Evolutionary conservation across 2,329 filamentous ascomycete species (phyloP).

Genomic region (Celoporthe dispersa): DNA sequence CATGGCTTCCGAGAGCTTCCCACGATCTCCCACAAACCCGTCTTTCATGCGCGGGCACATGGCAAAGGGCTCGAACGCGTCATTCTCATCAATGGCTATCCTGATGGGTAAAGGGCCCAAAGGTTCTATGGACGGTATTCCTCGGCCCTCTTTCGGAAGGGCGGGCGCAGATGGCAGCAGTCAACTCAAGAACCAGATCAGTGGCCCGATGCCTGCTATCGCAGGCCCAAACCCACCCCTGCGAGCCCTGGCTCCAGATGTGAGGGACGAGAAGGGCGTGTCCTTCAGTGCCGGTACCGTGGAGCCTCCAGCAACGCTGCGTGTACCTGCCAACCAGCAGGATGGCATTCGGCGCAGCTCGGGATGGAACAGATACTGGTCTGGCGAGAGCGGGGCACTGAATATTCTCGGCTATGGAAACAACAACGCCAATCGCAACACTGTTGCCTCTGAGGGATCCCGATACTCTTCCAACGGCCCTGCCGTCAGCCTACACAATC

Average conservation of each 20-base stretch:
- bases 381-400: slow-evolving; percentile 66
- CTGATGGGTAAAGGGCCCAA: slow-evolving; percentile 60
- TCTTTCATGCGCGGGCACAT: slow-evolving; percentile 56
- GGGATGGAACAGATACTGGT: slow-evolving; percentile 80
- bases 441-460: slow-evolving; percentile 62
- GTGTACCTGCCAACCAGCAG: slow-evolving; percentile 41
- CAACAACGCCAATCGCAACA: slow-evolving; percentile 50
- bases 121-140: slow-evolving; percentile 16
- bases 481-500: slow-evolving; percentile 35
- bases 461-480: slow-evolving; percentile 53
- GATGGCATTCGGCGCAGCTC: slow-evolving; percentile 64
- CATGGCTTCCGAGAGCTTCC: slow-evolving; percentile 49
- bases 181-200: slow-evolving; percentile 65
- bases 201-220: slow-evolving; percentile 61
- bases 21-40: slow-evolving; percentile 38
- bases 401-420: slow-evolving; percentile 66
- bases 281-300: slow-evolving; percentile 42
- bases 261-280: slow-evolving; percentile 48
- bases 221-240: slow-evolving; percentile 30
- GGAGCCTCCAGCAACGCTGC: slow-evolving; percentile 43
- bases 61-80: slow-evolving; percentile 57
- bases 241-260: slow-evolving; percentile 29
- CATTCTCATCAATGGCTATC: slow-evolving; percentile 68
- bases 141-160: slow-evolving; percentile 14
- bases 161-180: slow-evolving; percentile 45